A percentile compares a stretch with the other conserved stretches of the same genome.
These are phyloP conservation scores for Rosa multiflora DNA, from an alignment of 306 rosid genomes.

Conservation along the genomic window DNA sequence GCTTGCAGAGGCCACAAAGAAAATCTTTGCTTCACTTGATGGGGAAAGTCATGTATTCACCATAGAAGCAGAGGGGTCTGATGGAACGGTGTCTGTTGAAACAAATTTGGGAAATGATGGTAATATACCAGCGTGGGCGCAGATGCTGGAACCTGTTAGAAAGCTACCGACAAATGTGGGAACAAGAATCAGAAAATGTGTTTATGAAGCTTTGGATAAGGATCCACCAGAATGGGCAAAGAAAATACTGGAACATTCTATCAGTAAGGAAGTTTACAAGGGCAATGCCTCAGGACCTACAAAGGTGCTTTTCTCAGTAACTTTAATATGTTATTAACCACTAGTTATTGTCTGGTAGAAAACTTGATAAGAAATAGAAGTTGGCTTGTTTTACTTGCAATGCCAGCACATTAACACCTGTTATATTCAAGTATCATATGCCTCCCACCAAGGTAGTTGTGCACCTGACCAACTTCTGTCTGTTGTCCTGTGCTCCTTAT, in stretches of 20 bases:
- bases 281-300: slow-evolving; percentile 99
- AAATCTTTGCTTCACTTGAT: slow-evolving; percentile 70
- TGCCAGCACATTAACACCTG: not conserved
- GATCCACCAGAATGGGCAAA: slow-evolving; percentile 96
- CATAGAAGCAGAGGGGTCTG: slow-evolving; percentile 78
- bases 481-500: not conserved
- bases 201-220: slow-evolving; percentile 72
- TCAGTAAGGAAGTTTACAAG: slow-evolving; percentile 96
- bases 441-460: not conserved
- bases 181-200: slow-evolving; percentile 95
- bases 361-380: not conserved
- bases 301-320: slow-evolving; percentile 57
- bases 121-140: slow-evolving; percentile 86
- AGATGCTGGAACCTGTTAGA: slow-evolving; percentile 84
- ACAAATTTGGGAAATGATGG: slow-evolving; percentile 48
- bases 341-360: not conserved
- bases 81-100: slow-evolving; percentile 50
- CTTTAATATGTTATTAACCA: slow-evolving; percentile 24
- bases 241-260: slow-evolving; percentile 74
- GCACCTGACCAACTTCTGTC: not conserved
- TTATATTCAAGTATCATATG: not conserved
- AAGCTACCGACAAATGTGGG: slow-evolving; percentile 99
- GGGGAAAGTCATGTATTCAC: slow-evolving; percentile 58
- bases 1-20: slow-evolving; percentile 90
- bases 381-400: not conserved